phyloP scores from a whole-genome alignment of 2,329 filamentous ascomycete species.

The Seiridium unicorne region DNA sequence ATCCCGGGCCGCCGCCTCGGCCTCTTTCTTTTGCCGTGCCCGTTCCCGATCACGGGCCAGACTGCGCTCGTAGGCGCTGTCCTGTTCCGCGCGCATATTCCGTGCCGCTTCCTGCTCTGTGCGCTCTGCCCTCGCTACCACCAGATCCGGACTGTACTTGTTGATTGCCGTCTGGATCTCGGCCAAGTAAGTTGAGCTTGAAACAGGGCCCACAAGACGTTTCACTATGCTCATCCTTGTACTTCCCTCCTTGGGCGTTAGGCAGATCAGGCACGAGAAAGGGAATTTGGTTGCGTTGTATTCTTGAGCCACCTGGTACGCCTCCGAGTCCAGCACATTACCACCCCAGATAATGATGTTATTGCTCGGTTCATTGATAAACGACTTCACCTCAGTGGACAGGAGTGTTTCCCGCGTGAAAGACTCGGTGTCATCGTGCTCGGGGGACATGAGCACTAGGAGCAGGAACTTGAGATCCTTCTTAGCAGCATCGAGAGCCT shows the following conservation, averaged over 20 bases:
- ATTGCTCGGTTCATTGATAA: constrained; percentile 71
- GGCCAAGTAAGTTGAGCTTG: constrained; percentile 68
- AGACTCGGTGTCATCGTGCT: constrained; percentile 85
- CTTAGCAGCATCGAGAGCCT: constrained; percentile 87
- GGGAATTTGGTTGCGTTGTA: constrained; percentile 91
- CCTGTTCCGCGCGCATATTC: constrained; percentile 81
- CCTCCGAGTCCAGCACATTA: constrained; percentile 88
- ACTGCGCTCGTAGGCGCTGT: constrained; percentile 89
- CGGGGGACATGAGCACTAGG: constrained; percentile 84
- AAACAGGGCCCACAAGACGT: constrained; percentile 70
- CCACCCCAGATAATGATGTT: constrained; percentile 90
- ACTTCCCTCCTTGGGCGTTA: constrained; percentile 80
- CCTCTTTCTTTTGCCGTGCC: constrained; percentile 72
- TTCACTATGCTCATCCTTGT: constrained; percentile 90
- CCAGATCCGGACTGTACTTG: constrained; percentile 74
- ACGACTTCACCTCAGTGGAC: constrained; percentile 68
- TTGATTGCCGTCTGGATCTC: constrained; percentile 73
- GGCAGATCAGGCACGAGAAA: constrained; percentile 80
- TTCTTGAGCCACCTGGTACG: constrained; percentile 87
- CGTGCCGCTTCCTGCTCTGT: constrained; percentile 80
- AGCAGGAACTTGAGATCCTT: constrained; percentile 87
- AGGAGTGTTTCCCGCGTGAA: constrained; percentile 85
- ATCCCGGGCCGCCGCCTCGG: constrained; percentile 66
- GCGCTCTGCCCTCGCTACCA: constrained; percentile 71
- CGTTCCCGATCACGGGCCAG: constrained; percentile 86